A percentile compares a stretch with the other conserved stretches of the same genome.
phyloP scores from a whole-genome alignment of 2,329 filamentous ascomycete species.

The Stagonosporopsis cucurbitacearum region DNA sequence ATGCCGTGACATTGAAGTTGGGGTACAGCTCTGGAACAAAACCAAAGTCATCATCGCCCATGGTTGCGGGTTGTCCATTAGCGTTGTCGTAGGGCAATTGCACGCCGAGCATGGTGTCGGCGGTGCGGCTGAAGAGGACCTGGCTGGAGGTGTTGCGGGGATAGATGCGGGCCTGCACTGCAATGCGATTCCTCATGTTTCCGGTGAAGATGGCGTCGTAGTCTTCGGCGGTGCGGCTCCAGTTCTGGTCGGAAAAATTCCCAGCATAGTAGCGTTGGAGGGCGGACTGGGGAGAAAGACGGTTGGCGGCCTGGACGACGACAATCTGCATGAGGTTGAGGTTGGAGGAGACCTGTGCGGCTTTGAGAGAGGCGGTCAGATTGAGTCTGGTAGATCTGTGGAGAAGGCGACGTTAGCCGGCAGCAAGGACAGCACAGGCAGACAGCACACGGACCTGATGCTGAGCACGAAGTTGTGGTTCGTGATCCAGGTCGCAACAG shows the following conservation, averaged over 20 bases:
- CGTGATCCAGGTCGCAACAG: slow-evolving; percentile 72
- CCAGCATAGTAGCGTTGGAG: slow-evolving; percentile 61
- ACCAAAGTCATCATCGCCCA: slow-evolving; percentile 69
- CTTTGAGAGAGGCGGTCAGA: slow-evolving; percentile 85
- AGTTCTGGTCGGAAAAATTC: slow-evolving; percentile 64
- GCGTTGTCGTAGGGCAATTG: slow-evolving; percentile 67
- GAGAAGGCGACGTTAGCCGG: neutral
- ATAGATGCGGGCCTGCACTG: slow-evolving; percentile 77
- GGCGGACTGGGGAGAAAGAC: slow-evolving; percentile 61
- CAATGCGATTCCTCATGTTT: slow-evolving; percentile 54
- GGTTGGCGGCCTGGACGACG: slow-evolving; percentile 73
- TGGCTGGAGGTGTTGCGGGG: slow-evolving; percentile 68
- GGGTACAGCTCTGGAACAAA: slow-evolving; percentile 78
- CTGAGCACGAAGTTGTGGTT: slow-evolving; percentile 19
- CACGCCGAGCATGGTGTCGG: slow-evolving; percentile 56
- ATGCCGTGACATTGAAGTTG: slow-evolving; percentile 70
- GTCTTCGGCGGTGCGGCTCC: slow-evolving; percentile 67
- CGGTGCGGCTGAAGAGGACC: slow-evolving; percentile 52
- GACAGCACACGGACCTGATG: slow-evolving; percentile 12
- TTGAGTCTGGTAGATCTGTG: slow-evolving; percentile 66
- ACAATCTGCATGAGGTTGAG: slow-evolving; percentile 80
- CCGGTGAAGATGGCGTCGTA: slow-evolving; percentile 73
- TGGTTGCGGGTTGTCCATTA: slow-evolving; percentile 64
- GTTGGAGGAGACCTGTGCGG: slow-evolving; percentile 78
- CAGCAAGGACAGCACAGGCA: neutral